These are phyloP conservation scores for Jamesozyma piceae DNA, from an alignment of 805 yeast species.

Conservation along the genomic window DNA sequence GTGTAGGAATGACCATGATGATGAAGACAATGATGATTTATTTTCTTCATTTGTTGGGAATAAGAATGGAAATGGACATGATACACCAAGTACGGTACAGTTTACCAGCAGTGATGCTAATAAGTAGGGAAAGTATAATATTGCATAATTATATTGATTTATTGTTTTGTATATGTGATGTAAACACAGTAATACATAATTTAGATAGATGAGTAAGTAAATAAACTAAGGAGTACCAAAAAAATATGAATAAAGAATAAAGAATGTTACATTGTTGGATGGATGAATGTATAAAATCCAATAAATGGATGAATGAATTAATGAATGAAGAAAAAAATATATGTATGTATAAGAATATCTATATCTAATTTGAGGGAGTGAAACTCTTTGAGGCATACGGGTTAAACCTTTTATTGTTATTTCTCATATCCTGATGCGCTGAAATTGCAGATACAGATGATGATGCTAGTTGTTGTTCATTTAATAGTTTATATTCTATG, in stretches of 20 bases:
- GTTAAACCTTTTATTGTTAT: conserved; percentile 37
- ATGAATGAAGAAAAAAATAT: neutral
- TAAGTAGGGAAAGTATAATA: neutral
- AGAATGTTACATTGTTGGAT: too few species aligned
- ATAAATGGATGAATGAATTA: too few species aligned
- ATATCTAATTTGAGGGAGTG: conserved; percentile 35
- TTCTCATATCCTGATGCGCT: neutral
- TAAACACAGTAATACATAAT: too few species aligned
- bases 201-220: too few species aligned
- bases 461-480: neutral
- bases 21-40: conserved; percentile 9
- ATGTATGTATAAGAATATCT: neutral
- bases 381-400: conserved; percentile 60
- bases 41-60: conserved; percentile 1
- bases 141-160: neutral
- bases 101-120: conserved; percentile 5
- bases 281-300: too few species aligned
- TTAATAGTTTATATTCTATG: conserved; percentile 2
- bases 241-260: too few species aligned
- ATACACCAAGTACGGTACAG: conserved; percentile 17
- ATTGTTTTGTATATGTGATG: too few species aligned
- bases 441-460: neutral
- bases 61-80: conserved; percentile 6
- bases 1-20: conserved; percentile 1
- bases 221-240: too few species aligned